Evolutionary conservation across 2,329 filamentous ascomycete genomes (phyloP).

Genomic region (Monilinia aucupariae): DNA sequence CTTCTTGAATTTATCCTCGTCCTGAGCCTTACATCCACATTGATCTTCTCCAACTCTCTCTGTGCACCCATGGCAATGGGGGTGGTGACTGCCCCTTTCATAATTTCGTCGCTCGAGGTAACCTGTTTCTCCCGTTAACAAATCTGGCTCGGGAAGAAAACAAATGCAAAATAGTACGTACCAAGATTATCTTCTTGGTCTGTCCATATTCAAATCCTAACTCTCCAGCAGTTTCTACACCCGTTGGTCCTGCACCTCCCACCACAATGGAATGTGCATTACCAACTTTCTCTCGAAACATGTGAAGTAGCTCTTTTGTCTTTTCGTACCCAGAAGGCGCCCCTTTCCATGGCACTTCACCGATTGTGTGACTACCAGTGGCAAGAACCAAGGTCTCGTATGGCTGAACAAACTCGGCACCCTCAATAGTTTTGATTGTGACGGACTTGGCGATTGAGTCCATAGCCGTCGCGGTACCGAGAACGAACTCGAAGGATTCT

Average conservation of each 20-base stretch:
- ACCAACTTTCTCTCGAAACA: constrained; percentile 26
- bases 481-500: constrained; percentile 47
- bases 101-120: constrained; percentile 23
- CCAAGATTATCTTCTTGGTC: constrained; percentile 30
- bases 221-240: constrained; percentile 35
- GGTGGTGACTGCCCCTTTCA: constrained; percentile 20
- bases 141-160: background rate
- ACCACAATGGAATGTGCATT: constrained; percentile 33
- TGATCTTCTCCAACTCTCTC: constrained; percentile 48
- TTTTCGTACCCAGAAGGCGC: constrained; percentile 40
- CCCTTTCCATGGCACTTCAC: constrained; percentile 40
- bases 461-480: constrained; percentile 44
- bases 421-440: constrained; percentile 36
- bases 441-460: constrained; percentile 42
- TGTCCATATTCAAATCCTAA: constrained; percentile 28
- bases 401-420: constrained; percentile 31
- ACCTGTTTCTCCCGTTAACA: constrained; percentile 20
- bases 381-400: constrained; percentile 53
- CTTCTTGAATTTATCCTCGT: constrained; percentile 39
- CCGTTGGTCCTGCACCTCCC: constrained; percentile 35
- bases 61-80: constrained; percentile 35
- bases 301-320: constrained; percentile 25
- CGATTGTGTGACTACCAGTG: constrained; percentile 45
- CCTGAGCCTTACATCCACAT: constrained; percentile 44
- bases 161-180: background rate